These are phyloP conservation scores for Quaeritorhiza haematococci DNA, from an alignment of 371 early-diverging fungal genomes.

Conservation along the genomic window DNA sequence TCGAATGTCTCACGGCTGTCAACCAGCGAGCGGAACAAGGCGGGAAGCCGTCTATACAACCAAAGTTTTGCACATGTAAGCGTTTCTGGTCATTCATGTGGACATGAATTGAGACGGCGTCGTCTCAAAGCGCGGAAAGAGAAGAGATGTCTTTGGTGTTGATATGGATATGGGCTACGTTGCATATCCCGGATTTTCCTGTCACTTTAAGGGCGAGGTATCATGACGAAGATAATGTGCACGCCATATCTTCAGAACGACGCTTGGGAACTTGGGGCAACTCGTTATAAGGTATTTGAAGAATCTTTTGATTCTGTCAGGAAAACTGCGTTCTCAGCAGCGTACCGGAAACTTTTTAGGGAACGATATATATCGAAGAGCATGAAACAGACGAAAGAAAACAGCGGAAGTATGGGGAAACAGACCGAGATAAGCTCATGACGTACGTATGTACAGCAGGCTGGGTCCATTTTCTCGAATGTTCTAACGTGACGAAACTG, in stretches of 20 bases:
- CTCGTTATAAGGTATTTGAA: slow-evolving; percentile 52
- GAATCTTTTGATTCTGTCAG: neutral
- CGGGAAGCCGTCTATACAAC: slow-evolving; percentile 25
- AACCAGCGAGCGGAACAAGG: slow-evolving; percentile 14
- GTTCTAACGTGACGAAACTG: slow-evolving; percentile 78
- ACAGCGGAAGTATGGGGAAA: slow-evolving; percentile 26
- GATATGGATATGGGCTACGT: too few species aligned
- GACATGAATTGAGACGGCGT: neutral
- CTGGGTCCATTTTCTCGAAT: too few species aligned
- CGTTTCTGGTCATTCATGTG: too few species aligned
- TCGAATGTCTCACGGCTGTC: slow-evolving; percentile 53
- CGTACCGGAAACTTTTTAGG: slow-evolving; percentile 28
- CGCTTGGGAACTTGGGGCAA: slow-evolving; percentile 74
- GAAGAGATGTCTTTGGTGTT: too few species aligned
- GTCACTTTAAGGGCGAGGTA: slow-evolving; percentile 59
- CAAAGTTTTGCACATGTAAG: slow-evolving; percentile 39
- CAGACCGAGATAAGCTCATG: slow-evolving; percentile 61
- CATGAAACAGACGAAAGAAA: slow-evolving; percentile 51
- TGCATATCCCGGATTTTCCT: neutral
- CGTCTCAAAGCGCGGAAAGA: neutral
- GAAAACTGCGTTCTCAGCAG: neutral
- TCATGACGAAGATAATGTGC: slow-evolving; percentile 77
- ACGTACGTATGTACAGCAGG: too few species aligned
- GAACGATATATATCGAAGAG: slow-evolving; percentile 74
- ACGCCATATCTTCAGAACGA: slow-evolving; percentile 73